These are phyloP conservation scores for Lentinus polychrous DNA, from an alignment of 1,284 basidiomycete genomes.

Conservation along the genomic window DNA sequence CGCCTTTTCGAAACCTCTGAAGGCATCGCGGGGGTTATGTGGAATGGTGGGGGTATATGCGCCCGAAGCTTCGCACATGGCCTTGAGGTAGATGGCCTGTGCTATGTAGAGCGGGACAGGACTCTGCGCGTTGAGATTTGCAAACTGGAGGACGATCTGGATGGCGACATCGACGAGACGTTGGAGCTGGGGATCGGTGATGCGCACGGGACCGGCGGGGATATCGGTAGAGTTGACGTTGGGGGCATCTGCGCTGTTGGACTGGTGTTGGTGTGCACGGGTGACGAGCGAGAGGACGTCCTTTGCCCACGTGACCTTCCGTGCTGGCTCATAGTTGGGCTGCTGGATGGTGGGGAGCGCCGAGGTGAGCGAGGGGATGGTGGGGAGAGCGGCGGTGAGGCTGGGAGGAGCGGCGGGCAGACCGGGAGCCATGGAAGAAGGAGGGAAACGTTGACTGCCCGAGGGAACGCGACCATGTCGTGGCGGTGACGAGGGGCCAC, in stretches of 20 bases:
- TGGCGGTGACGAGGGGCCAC: slow-evolving; percentile 16
- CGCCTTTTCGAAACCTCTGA: slow-evolving; percentile 81
- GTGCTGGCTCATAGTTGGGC: slow-evolving; percentile 44
- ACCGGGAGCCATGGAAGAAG: background rate
- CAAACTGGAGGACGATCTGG: slow-evolving; percentile 50
- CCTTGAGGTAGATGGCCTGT: slow-evolving; percentile 73
- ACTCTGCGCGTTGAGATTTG: slow-evolving; percentile 24
- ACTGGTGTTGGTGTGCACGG: slow-evolving; percentile 34
- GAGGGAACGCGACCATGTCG: slow-evolving; percentile 2
- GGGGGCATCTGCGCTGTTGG: slow-evolving; percentile 22
- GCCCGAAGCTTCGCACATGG: slow-evolving; percentile 65
- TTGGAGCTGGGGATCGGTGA: slow-evolving; percentile 58
- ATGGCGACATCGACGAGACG: slow-evolving; percentile 64
- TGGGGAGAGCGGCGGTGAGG: slow-evolving; percentile 60
- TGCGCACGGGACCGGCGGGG: slow-evolving; percentile 40
- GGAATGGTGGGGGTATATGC: slow-evolving; percentile 53
- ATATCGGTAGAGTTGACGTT: slow-evolving; percentile 34
- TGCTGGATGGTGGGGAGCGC: slow-evolving; percentile 42
- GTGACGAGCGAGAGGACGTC: slow-evolving; percentile 80
- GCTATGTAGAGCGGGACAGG: slow-evolving; percentile 46
- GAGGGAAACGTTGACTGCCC: background rate
- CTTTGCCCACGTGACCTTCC: slow-evolving; percentile 69
- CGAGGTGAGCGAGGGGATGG: slow-evolving; percentile 44
- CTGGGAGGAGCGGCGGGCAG: slow-evolving; percentile 27
- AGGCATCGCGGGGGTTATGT: slow-evolving; percentile 74